Base-by-base conservation (phyloP, 2,329 filamentous ascomycete species). In the Whalleya microplaca region DNA sequence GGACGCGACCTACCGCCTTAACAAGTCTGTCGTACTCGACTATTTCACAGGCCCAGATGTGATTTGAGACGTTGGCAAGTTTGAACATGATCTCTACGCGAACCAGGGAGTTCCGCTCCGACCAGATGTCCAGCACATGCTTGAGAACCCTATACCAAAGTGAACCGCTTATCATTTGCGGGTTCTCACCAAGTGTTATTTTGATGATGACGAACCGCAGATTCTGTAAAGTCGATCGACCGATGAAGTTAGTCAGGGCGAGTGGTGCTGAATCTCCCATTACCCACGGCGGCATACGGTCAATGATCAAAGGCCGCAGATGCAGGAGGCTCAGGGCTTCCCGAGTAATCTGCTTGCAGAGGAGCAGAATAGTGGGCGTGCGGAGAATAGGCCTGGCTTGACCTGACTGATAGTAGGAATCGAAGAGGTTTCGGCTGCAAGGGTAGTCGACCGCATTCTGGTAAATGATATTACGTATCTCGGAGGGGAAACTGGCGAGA, bases 391-490 rank as follows among this genome's bases (percentile, higher is more conserved):
- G 48, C 37, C 42, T 51, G 45, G 60, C 52, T 21, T 41, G 32
- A 18, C 43, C 43, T n/a, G 53, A 44, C 8, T 51, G 43, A 55
- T 75, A 72, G 53, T 71, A 73, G 5, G 61, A 48, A 16, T 69
- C 59, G 59, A 67, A 74, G 19, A 74, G 56, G n/a, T 56, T 59
- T 23, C 58, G 58, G 20, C 63, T 71, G 12, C 56, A 62, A 14
- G 72, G 73, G 37, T 69, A 72, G 18, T 62, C 53, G 41, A 72
- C 51, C 18, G 60, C 55, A 45, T 63, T 59, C 21, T 67, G 53
- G 62, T 75, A 75, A 20, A 75, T 70, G 19, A 68, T 62, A 53
- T 73, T 71, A 19, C 73, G 70, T 42, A 75, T 64, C 64, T 75
- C 73, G 10, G 65, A 47, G 1, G 73, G 71, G 44, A 74, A 68